Percentiles rank a stretch among this genome's conserved stretches.
These are phyloP conservation scores for Plantago lanceolata DNA, from an alignment of 305 asterid species.

Conservation along the genomic window DNA sequence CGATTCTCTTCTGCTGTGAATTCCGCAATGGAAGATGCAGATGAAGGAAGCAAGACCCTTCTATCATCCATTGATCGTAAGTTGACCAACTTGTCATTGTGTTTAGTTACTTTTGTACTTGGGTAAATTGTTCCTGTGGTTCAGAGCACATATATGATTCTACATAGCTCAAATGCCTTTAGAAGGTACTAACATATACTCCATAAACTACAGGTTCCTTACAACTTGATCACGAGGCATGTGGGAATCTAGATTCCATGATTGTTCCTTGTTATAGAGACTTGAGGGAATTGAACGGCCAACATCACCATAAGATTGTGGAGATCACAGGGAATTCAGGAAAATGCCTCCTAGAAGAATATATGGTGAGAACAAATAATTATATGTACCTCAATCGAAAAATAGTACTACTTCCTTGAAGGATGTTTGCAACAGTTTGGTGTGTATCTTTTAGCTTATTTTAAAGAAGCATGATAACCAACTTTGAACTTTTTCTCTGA, in stretches of 20 bases:
- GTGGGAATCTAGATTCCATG: slow-evolving; percentile 71
- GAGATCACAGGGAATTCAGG: slow-evolving; percentile 86
- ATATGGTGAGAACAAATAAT: slow-evolving; percentile 45
- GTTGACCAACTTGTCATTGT: slow-evolving; percentile 25
- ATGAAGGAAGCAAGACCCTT: slow-evolving; percentile 70
- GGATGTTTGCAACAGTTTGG: too few relatives aligned
- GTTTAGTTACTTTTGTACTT: neutral
- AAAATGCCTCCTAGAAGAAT: slow-evolving; percentile 78
- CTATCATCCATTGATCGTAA: slow-evolving; percentile 83
- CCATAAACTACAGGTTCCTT: slow-evolving; percentile 59
- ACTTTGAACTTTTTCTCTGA: too few relatives aligned
- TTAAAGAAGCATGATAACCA: too few relatives aligned
- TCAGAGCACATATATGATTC: neutral
- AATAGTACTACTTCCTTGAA: neutral
- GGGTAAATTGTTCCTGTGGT: neutral
- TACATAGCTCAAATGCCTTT: slow-evolving; percentile 13
- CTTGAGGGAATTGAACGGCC: slow-evolving; percentile 70
- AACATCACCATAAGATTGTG: slow-evolving; percentile 74
- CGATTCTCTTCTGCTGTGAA: slow-evolving; percentile 74
- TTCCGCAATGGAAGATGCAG: slow-evolving; percentile 66
- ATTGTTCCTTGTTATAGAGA: slow-evolving; percentile 84
- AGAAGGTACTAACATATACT: slow-evolving; percentile 13
- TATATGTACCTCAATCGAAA: neutral
- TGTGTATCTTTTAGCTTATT: too few relatives aligned
- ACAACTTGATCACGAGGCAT: slow-evolving; percentile 94